Conservation (phyloP, 1,284 basidiomycete species). For the Filobasidium uniguttulatum region DNA sequence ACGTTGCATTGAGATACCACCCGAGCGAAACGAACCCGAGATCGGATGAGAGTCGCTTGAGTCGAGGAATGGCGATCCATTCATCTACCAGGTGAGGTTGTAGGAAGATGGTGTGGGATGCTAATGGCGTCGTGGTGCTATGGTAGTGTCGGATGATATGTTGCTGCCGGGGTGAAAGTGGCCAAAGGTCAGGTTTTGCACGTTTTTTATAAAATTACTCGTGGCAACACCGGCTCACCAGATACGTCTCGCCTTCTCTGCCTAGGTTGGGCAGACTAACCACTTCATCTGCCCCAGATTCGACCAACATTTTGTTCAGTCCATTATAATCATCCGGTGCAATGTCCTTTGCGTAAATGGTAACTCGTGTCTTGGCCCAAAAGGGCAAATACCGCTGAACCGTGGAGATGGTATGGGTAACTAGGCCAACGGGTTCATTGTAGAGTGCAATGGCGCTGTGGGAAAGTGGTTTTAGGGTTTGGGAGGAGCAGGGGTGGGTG, state of each 20-base stretch:
- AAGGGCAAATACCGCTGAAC: too few species aligned
- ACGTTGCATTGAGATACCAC: slow-evolving; percentile 24
- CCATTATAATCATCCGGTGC: slow-evolving; percentile 7
- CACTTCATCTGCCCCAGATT: slow-evolving; percentile 22
- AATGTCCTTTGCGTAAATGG: slow-evolving; percentile 25
- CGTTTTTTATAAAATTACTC: neutral
- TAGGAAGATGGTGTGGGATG: slow-evolving; percentile 30
- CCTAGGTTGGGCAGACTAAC: slow-evolving; percentile 25
- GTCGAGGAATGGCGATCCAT: slow-evolving; percentile 27
- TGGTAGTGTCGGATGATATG: slow-evolving; percentile 25
- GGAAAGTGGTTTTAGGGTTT: too few species aligned
- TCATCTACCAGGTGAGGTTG: slow-evolving; percentile 37
- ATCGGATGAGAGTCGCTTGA: slow-evolving; percentile 17
- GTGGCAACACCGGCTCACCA: slow-evolving; percentile 18
- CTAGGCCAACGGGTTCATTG: slow-evolving; percentile 18
- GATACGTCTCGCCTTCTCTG: slow-evolving; percentile 30
- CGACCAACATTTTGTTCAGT: slow-evolving; percentile 16
- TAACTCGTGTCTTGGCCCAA: slow-evolving; percentile 16
- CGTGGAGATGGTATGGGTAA: slow-evolving; percentile 17
- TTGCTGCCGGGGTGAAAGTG: slow-evolving; percentile 7
- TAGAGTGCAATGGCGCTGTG: slow-evolving; percentile 26
- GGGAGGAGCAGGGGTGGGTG: slow-evolving; percentile 5
- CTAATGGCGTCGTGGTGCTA: slow-evolving; percentile 15
- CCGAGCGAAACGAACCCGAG: slow-evolving; percentile 33
- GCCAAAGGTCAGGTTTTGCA: too few species aligned